phyloP scores from a whole-genome alignment of 345 rosid genomes.

The Gossypium mustelinum region DNA sequence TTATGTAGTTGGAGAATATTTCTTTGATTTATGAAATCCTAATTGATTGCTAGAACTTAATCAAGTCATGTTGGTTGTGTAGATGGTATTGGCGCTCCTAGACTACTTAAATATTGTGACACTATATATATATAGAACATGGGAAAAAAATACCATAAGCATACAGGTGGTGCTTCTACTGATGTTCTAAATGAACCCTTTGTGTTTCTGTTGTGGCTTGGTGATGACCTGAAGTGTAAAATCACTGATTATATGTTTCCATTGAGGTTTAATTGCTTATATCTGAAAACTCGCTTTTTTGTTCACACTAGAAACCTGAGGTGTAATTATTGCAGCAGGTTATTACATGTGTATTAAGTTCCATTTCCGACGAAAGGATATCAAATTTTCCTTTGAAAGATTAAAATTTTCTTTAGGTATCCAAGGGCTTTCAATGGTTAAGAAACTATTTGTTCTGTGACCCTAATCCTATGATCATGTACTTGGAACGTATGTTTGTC shows the following conservation, averaged over 20 bases:
- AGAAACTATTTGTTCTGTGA: not conserved
- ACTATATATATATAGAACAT: not conserved
- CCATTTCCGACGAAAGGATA: not conserved
- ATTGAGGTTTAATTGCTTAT: not conserved
- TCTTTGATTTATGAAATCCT: not conserved
- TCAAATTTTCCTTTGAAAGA: not conserved
- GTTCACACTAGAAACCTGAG: not conserved
- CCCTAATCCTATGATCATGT: not conserved
- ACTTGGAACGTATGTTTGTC: not conserved
- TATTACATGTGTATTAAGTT: not conserved
- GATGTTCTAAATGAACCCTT: no score
- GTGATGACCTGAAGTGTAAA: constrained; percentile 1
- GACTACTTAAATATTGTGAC: not conserved
- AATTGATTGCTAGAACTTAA: not conserved
- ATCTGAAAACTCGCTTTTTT: not conserved
- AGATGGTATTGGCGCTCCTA: not conserved
- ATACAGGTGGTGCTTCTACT: not conserved
- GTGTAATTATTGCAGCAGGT: not conserved
- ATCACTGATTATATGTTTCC: not conserved
- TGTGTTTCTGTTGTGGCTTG: not conserved
- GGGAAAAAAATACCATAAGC: not conserved
- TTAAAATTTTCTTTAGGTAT: not conserved
- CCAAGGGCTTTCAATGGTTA: not conserved
- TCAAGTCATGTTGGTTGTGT: not conserved
- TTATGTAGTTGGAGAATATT: not conserved